Conservation (phyloP, 177 flowering plant species). For the Vitis hybrid region DNA sequence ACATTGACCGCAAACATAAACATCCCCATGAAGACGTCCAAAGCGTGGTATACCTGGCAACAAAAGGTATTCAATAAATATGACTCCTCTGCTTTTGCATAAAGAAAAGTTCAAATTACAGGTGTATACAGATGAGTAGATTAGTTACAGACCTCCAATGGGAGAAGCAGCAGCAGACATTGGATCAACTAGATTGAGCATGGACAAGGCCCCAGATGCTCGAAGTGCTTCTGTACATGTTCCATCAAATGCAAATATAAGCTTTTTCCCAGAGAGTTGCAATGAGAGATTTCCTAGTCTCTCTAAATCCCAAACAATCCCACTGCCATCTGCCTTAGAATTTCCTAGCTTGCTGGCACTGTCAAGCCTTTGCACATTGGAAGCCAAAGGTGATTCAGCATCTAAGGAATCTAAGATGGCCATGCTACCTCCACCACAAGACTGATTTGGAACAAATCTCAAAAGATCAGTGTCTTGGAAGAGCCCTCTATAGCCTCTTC, state of each 20-base stretch:
- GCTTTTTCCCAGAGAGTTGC: slow-evolving; percentile 91
- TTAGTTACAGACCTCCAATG: slow-evolving; percentile 78
- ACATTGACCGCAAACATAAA: slow-evolving; percentile 77
- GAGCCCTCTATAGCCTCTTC: slow-evolving; percentile 95
- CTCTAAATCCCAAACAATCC: slow-evolving; percentile 96
- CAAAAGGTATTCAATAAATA: slow-evolving; percentile 3
- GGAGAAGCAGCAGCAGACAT: slow-evolving; percentile 99
- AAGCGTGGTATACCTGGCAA: slow-evolving; percentile 93
- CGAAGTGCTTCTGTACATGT: slow-evolving; percentile 76
- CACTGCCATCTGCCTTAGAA: slow-evolving; percentile 83
- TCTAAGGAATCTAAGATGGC: slow-evolving; percentile 93
- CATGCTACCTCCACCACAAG: slow-evolving; percentile 99
- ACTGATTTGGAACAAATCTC: slow-evolving; percentile 94
- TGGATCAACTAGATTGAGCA: slow-evolving; percentile 98
- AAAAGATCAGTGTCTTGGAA: slow-evolving; percentile 91
- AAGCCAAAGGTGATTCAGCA: slow-evolving; percentile 59
- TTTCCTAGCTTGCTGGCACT: slow-evolving; percentile 55
- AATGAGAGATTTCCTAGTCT: slow-evolving; percentile 76
- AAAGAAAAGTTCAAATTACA: background rate
- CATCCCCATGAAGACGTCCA: slow-evolving; percentile 95
- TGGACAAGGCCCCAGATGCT: slow-evolving; percentile 67
- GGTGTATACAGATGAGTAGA: slow-evolving; percentile 1
- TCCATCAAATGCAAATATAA: slow-evolving; percentile 99
- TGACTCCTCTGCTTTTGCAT: background rate
- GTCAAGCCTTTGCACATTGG: slow-evolving; percentile 66